These are phyloP conservation scores for Peniophora sp. DNA, from an alignment of 1,284 basidiomycete genomes.

Conservation along the genomic window DNA sequence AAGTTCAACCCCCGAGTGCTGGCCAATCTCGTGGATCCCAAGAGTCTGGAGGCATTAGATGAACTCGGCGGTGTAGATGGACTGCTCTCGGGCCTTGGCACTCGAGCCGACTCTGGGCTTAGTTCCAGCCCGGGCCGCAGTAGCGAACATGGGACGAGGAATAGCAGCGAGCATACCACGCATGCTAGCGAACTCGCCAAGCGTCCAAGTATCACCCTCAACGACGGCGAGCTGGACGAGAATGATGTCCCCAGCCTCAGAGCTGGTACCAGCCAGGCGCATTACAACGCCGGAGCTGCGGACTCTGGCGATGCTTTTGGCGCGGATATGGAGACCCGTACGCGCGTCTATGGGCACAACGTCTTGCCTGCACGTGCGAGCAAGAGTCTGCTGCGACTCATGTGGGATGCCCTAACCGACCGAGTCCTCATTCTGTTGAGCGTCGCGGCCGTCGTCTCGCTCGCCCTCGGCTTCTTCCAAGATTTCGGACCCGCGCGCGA, in stretches of 20 bases:
- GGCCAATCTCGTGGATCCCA: conserved; percentile 87
- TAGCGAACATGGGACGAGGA: too few species aligned
- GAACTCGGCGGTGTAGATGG: conserved; percentile 69
- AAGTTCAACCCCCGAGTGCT: conserved; percentile 67
- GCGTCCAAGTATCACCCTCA: neutral
- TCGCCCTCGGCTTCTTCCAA: conserved; percentile 92
- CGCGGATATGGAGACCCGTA: conserved; percentile 58
- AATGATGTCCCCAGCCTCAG: neutral
- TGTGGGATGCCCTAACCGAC: conserved; percentile 94
- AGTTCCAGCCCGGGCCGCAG: conserved; percentile 10
- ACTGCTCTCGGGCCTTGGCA: conserved; percentile 71
- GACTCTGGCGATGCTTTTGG: conserved; percentile 34
- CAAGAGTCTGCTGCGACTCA: conserved; percentile 78
- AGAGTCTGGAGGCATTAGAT: conserved; percentile 62
- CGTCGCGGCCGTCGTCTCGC: conserved; percentile 86
- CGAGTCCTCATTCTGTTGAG: conserved; percentile 89
- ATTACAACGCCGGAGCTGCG: neutral
- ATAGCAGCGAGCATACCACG: too few species aligned
- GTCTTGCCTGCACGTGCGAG: conserved; percentile 69
- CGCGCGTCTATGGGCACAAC: conserved; percentile 79
- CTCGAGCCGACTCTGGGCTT: conserved; percentile 54
- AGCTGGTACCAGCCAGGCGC: conserved; percentile 5
- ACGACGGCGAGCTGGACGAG: conserved; percentile 20
- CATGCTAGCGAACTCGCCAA: neutral
- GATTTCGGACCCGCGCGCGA: conserved; percentile 73